A percentile compares a stretch with the other conserved stretches of the same genome.
phyloP scores from a whole-genome alignment of 1,284 basidiomycete genomes.

The Rhodofomes roseus region DNA sequence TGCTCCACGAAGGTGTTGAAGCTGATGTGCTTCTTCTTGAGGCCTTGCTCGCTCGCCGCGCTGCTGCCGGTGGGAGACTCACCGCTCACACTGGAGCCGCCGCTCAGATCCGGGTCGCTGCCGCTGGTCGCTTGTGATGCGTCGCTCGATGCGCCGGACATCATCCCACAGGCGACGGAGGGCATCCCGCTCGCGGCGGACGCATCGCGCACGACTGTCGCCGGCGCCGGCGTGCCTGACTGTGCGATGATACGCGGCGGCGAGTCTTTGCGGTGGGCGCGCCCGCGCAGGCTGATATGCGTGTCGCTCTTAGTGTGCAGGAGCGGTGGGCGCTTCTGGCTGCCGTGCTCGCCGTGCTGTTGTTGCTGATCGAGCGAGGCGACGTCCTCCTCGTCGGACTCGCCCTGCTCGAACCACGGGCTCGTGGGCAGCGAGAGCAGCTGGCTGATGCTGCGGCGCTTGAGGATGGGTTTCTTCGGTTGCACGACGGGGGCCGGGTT shows the following conservation, averaged over 20 bases:
- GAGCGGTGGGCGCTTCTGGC: constrained; percentile 50
- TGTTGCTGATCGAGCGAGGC: constrained; percentile 28
- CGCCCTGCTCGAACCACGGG: constrained; percentile 51
- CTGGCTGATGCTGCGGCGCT: constrained; percentile 91
- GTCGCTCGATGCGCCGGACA: constrained; percentile 23
- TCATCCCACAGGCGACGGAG: no score
- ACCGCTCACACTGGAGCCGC: constrained; percentile 17
- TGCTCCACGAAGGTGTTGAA: constrained; percentile 99
- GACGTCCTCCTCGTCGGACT: constrained; percentile 30
- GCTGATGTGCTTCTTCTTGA: constrained; percentile 81
- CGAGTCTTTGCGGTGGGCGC: constrained; percentile 58
- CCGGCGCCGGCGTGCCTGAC: constrained; percentile 8
- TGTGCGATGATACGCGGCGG: constrained; percentile 54
- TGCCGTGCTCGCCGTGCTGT: constrained; percentile 24
- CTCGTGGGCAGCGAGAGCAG: constrained; percentile 67
- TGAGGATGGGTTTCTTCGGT: constrained; percentile 87
- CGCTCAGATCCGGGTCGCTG: constrained; percentile 39
- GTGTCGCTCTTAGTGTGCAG: constrained; percentile 84
- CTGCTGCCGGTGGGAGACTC: constrained; percentile 14
- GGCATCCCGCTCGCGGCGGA: constrained; percentile 6
- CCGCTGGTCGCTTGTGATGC: constrained; percentile 26
- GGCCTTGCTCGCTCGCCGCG: not conserved
- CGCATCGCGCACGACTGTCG: not conserved
- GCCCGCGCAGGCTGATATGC: constrained; percentile 59
- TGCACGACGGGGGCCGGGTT: constrained; percentile 22